Base-by-base conservation (phyloP, 169 alveolate genomes). In the Toxoplasma gondii region DNA sequence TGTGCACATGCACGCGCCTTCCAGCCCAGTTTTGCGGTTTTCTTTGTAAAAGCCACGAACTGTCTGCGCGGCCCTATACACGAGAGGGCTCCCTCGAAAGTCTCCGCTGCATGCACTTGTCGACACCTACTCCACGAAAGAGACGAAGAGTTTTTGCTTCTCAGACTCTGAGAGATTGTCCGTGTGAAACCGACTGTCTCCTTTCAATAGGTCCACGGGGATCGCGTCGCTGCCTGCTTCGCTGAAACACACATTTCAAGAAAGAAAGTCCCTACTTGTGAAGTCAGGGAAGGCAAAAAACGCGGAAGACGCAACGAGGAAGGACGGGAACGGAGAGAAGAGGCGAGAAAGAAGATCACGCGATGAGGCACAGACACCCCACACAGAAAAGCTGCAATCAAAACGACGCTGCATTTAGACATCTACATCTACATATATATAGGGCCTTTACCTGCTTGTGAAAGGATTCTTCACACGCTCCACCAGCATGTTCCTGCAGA, bases 381-480 rank as follows among this genome's bases (percentile, higher is more conserved):
- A 74, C 39, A 74, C 43, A 74, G n/a, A 31, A n/a, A n/a, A 74
- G 84, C 17, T 17, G n/a, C 84, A 74, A 16, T 31, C 39, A 69
- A 17, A 69, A 17, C 38, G 82, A 69, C 41, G 38, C 82, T 29
- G 70, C 82, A 69, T 29, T 17, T 24, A 69, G 12, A 69, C 31
- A 22, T n/a, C 12, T n/a, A 69, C 82, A 69, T 69, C 12, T 69
- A 69, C 82, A 69, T 69, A 27, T 22, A 16, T 16, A 22, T 4
- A 1, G 74, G 7, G 7, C 22, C n/a, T 80, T 34, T 53, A 88
- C 93, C 93, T 39, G 36, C 34, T 38, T 5, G 93, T 22, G n/a
- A 36, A 88, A 0, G 93, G 93, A 64, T 88, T 88, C 93, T 88
- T 88, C 81, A 88, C 93, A 38, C 93, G 93, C 84, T 88, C 93